Base-by-base conservation (phyloP, 768 basidiomycete species). In the Hypholoma fasciculare region DNA sequence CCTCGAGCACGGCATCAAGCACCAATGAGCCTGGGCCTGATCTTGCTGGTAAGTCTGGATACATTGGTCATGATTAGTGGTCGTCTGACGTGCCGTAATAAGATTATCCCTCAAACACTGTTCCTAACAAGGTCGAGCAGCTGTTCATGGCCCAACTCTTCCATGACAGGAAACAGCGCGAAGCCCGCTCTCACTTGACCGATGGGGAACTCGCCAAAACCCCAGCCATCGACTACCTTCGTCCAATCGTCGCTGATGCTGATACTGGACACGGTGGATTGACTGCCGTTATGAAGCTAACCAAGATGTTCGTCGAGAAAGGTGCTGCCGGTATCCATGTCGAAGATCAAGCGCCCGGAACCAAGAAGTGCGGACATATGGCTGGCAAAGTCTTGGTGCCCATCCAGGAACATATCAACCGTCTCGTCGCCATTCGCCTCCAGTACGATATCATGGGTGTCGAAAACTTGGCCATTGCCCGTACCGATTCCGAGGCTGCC, bases 401-500 rank as follows among this genome's bases (percentile, higher is more conserved):
- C 40, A 94, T 98, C 69, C 85, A 86, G 44, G 97, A 98, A 79
- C 97, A 99, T 76, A 96, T 98, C 76, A 97, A 97, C 74, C 92
- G 97, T 52, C 88, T 99, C 56, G 88, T 98, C 50, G 96, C 97
- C 44, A 96, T 98, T 69, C 93, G 97, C 26, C 82, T 98, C 44
- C 97, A 98, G 76, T 98, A 89, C 70, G 97, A 98, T 71, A 92
- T 99, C 70, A 96, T 98, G 95, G 96, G 96, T 54, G 94, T 97
- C 48, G 90, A 92, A 67, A 98, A 97, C 74, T 83, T 98, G 64
- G 84, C 91, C 67, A 83, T 99, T 69, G 91, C 95, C 7, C 87
- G 97, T 55, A 98, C 97, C 2, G 96, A 98, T 71, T 96, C 96
- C 4, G 96, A 98, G 73, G 96, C 97, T 5, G 96, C 97, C 1